A percentile compares a stretch with the other conserved stretches of the same genome.
Conservation (phyloP, 2,329 filamentous ascomycete genomes). For the Bipolaris sorokiniana region DNA sequence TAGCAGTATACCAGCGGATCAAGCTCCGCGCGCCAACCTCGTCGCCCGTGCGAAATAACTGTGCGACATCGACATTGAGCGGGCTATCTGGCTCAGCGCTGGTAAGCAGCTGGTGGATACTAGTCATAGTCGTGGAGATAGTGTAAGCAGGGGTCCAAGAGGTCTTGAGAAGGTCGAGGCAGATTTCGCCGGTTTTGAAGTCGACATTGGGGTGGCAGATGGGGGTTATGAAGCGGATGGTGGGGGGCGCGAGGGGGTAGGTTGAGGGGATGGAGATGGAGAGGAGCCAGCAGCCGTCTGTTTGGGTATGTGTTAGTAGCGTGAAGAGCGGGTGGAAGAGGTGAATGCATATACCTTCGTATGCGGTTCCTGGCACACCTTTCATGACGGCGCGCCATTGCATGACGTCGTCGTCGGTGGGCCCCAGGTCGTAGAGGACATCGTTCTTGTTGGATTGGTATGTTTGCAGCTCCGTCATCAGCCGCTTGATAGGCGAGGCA, state of each 20-base stretch:
- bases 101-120: conserved; percentile 71
- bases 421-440: conserved; percentile 62
- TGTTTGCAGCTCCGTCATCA: conserved; percentile 66
- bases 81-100: conserved; percentile 76
- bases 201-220: conserved; percentile 52
- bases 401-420: conserved; percentile 63
- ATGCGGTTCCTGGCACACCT: conserved; percentile 64
- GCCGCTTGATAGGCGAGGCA: conserved; percentile 60
- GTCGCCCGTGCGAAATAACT: conserved; percentile 72
- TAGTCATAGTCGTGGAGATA: conserved; percentile 74
- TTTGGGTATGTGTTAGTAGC: background rate
- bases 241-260: conserved; percentile 81
- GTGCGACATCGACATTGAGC: conserved; percentile 79
- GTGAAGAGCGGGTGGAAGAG: background rate
- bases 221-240: conserved; percentile 74
- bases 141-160: conserved; percentile 88
- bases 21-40: conserved; percentile 69
- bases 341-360: conserved; percentile 58
- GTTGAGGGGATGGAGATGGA: conserved; percentile 73
- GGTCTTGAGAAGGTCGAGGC: conserved; percentile 79
- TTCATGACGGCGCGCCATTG: conserved; percentile 67
- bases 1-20: conserved; percentile 72
- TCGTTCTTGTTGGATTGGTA: conserved; percentile 64
- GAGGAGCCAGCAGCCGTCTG: conserved; percentile 82
- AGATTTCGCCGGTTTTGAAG: conserved; percentile 81